Base-by-base conservation (phyloP, 1,139 yeast genomes). In the Hansenula sp. region DNA sequence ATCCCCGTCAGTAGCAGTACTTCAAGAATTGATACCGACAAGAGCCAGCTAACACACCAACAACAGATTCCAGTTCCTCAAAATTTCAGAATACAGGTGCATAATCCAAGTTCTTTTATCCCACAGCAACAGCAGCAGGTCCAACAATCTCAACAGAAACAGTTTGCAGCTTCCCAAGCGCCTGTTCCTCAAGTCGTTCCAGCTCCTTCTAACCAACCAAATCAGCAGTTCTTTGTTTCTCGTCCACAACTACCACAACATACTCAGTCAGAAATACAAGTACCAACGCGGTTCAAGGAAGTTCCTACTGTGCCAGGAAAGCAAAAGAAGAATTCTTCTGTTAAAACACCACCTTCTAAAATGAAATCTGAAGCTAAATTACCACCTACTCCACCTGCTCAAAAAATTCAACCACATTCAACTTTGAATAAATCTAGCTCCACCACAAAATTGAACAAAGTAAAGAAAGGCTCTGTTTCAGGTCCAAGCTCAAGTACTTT, bases 401-500 rank as follows among this genome's bases (percentile, higher is more conserved):
- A 17, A 33, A 33, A 19, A 21, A 19, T 15, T 24, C 34, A 25
- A 4, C 43, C 52, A 13, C 35, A n/a, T n/a, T n/a, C n/a, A n/a
- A n/a, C 41, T 5, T 45, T 53, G 36, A 44, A 44, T 5, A 53
- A 47, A 36, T 53, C 60, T 12, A 47, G 42, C 16, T 55, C 60
- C 5, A 49, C 59, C 1, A 52, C 58, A 7, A 54, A 47, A 33
- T 19, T 55, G 32, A 47, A 48, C 13, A 52, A 47, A 21, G 47
- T 48, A 2, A 51, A 53, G 35, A 55, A 55, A 44, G 36, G 33
- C 21, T 47, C 59, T 0, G 17, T 41, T 11, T 44, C 47, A 4
- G 17, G 19, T 31, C 30, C 36, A 16, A 21, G 33, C 25, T 35
- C 36, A 9, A 45, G 25, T 13, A 42, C 48, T 3, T 41, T 27